Base-by-base conservation (phyloP, 192 early-diverging fungal genomes). In the Entrophospora sp. region DNA sequence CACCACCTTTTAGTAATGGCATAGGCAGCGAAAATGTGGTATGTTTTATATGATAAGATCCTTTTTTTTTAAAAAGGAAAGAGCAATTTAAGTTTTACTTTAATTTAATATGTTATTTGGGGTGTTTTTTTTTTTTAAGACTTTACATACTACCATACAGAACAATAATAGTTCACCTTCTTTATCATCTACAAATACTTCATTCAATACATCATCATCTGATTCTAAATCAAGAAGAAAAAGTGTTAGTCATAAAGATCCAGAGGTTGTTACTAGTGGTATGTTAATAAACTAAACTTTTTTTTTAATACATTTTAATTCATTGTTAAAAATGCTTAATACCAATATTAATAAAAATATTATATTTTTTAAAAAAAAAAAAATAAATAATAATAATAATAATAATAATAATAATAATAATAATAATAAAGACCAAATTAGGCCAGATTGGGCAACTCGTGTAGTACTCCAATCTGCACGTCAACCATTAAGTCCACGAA, bases 231-330 rank as follows among this genome's bases (percentile, higher is more conserved):
- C 67, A 22, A 74, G 79, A 14, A 68, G 82, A 22, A 70, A 79
- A 64, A 78, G 74, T 35, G 70, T 85, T 20, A 79, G 76, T 28
- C 75, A 81, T 30, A 78, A 78, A 25, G 70, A 80, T 45, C 76
- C 86, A 4, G 79, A 81, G n/a, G 82, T 89, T 1, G 86, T 91
- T 13, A 77, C 83, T 67, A 80, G 81, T 64, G 89, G 84, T 84
- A 73, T 65, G 63, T 63, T 20, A 9, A 43, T 28, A 55, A 32
- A n/a, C 3, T 18, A 63, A 22, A 35, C 18, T 24, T 31, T 27
- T 16, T 20, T 53, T 13, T 28, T 31, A 43, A 46, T 69, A 9
- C 49, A 38, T 61, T 68, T 0, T 43, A 30, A 43, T 42, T 59
- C 6, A 25, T 37, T 27, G 42, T 42, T 42, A 16, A 7, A 10